Evolutionary conservation across 1,284 basidiomycete species (phyloP).

Genomic region (Rhodotorula sp.): DNA sequence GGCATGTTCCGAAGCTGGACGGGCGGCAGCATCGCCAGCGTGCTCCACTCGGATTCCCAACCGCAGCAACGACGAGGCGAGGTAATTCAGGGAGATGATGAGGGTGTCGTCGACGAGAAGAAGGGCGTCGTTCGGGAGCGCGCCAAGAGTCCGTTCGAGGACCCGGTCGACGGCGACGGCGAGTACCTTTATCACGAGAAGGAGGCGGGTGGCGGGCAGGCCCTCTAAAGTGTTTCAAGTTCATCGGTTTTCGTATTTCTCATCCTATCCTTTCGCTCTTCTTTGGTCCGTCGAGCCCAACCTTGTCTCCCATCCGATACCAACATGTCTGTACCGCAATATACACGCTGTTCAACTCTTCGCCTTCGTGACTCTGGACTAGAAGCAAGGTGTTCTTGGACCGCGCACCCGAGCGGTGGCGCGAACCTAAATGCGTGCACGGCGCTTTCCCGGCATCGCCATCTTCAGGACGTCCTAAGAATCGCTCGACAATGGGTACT

Average conservation of each 20-base stretch:
- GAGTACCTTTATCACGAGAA: background rate
- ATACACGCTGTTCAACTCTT: too few species aligned
- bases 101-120: background rate
- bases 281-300: too few species aligned
- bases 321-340: too few species aligned
- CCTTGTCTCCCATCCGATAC: too few species aligned
- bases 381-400: too few species aligned
- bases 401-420: too few species aligned
- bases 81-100: background rate
- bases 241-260: background rate
- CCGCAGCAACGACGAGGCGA: background rate
- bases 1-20: slow-evolving; percentile 10
- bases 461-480: too few species aligned
- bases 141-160: slow-evolving; percentile 28
- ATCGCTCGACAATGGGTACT: too few species aligned
- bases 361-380: too few species aligned
- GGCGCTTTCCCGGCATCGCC: too few species aligned
- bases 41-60: background rate
- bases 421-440: too few species aligned
- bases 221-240: background rate
- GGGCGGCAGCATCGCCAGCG: slow-evolving; percentile 6
- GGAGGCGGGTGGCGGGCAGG: background rate
- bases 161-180: slow-evolving; percentile 10
- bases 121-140: background rate
- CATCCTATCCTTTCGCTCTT: background rate